These are phyloP conservation scores for Cyberlindnera veronae DNA, from an alignment of 805 yeast genomes.

Conservation along the genomic window DNA sequence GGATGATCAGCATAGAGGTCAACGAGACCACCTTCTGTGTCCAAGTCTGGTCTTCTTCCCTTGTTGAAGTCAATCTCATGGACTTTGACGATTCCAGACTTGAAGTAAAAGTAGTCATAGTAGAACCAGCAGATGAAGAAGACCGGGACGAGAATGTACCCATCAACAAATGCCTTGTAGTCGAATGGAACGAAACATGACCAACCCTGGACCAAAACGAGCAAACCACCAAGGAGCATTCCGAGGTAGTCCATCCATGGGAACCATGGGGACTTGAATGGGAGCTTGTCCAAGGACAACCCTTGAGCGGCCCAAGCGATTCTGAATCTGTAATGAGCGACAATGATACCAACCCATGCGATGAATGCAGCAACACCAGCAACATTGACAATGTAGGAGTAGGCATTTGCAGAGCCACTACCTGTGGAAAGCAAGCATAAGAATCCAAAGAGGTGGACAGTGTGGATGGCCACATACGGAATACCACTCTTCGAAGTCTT, in stretches of 20 bases:
- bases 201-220: conserved; percentile 49
- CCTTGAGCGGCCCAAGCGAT: conserved; percentile 55
- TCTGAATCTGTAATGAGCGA: conserved; percentile 67
- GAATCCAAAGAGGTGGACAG: conserved; percentile 57
- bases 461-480: conserved; percentile 58
- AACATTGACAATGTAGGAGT: conserved; percentile 67
- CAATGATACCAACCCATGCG: conserved; percentile 63
- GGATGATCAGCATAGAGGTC: neutral
- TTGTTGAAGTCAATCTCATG: conserved; percentile 44
- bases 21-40: conserved; percentile 12
- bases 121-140: conserved; percentile 43
- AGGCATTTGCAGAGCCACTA: conserved; percentile 52
- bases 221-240: conserved; percentile 34
- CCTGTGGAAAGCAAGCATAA: conserved; percentile 53
- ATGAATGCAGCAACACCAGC: conserved; percentile 73
- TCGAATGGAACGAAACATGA: conserved; percentile 45
- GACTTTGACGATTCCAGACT: conserved; percentile 36
- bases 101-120: conserved; percentile 39
- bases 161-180: conserved; percentile 51
- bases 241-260: conserved; percentile 41
- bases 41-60: conserved; percentile 44
- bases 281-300: conserved; percentile 59
- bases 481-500: conserved; percentile 55
- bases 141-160: conserved; percentile 60
- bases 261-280: conserved; percentile 60